Evolutionary conservation across 78 protist genomes (phyloP).

Genomic region (Dictyostelium capitatum): DNA sequence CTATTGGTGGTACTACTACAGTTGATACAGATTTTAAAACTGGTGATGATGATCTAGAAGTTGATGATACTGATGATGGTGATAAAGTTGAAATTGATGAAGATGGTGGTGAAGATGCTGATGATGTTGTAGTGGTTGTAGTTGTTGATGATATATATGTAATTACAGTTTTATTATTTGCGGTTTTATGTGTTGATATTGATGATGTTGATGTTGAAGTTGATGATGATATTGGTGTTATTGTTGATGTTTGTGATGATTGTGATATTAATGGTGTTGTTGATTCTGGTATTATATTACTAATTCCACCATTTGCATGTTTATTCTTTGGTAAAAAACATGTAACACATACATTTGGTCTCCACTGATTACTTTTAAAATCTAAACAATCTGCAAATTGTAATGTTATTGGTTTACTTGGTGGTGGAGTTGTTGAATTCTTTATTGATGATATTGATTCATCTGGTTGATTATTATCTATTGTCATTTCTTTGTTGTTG

Average conservation of each 20-base stretch:
- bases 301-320: constrained; percentile 17
- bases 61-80: background rate
- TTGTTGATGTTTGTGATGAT: constrained; percentile 26
- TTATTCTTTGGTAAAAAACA: constrained; percentile 45
- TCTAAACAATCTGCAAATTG: constrained; percentile 10
- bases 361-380: constrained; percentile 60
- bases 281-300: background rate
- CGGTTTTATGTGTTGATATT: background rate
- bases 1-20: background rate
- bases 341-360: constrained; percentile 37
- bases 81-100: background rate
- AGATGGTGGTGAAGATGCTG: background rate
- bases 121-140: constrained; percentile 33
- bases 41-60: constrained; percentile 3
- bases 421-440: background rate
- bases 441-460: background rate
- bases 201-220: constrained; percentile 10
- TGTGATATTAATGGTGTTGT: background rate
- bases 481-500: background rate
- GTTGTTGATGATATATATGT: constrained; percentile 30
- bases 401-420: background rate
- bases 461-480: background rate
- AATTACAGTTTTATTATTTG: constrained; percentile 14
- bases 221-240: constrained; percentile 6
- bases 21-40: background rate